Evolutionary conservation across 805 yeast genomes (phyloP), one percentile per base, ranked within the genome.

Genomic region (Metschnikowia kunwiensis): DNA sequence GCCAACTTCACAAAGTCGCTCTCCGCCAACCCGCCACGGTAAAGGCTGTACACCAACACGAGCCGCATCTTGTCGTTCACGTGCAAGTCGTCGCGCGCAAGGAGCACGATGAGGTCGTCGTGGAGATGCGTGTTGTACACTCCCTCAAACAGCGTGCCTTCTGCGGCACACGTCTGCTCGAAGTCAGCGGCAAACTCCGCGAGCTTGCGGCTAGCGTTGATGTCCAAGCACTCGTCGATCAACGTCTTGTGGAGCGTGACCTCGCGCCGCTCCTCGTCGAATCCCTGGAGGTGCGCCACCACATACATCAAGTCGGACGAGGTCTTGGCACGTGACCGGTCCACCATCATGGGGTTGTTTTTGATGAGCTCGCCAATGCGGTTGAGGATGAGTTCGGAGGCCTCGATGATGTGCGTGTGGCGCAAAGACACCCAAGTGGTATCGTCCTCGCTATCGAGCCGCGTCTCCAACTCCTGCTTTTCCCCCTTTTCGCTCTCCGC

Each of bases 81-180:
- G 19, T 68, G 75, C 28, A 78, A 68, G 27, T 63, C 69, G 17
- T 64, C 68, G 28, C 75, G 60, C 0, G 69, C 62, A 15, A 91
- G 64, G 15, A 80, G 54, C 3, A 62, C 68, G 19, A 89, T 65
- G 38, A 88, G 61, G 23, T 74, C 77, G 34, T 78, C 83, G 21
- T 83, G 79, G 16, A 85, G 61, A 34, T 73, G 70, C 47, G 75
- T 75, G 29, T 73, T 72, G 47, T 75, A 75, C 18, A 72, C 72
- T 3, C 91, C 88, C 45, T 86, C 84, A 30, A 79, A 68, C 38
- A 78, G 80, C 3, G 74, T 58, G 15, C 95, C 95, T 27, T 77
- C 77, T 4, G 87, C 85, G 4, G 83, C 77, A 45, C 88, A 71
- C 13, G 80, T 75, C 61, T 89, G 96, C 60, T 93, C 97, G 40